These are phyloP conservation scores for Phytophthora rubi DNA, from an alignment of 352 stramenopile species.

Conservation along the genomic window DNA sequence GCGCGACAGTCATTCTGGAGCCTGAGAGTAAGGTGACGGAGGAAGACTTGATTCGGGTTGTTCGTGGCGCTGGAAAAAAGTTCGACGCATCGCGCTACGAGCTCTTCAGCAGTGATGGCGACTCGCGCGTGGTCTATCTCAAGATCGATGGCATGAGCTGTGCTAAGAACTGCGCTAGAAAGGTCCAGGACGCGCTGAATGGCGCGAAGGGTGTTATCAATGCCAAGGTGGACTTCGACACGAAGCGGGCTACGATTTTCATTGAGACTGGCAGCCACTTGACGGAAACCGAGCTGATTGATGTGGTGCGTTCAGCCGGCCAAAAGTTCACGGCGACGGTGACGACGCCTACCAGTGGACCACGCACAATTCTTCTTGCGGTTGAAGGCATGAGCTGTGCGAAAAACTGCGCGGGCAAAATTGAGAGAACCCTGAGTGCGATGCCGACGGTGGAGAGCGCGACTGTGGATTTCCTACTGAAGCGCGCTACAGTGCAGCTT, in stretches of 20 bases:
- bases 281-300: slow-evolving; percentile 68
- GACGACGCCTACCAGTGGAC: slow-evolving; percentile 42
- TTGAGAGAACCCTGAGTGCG: slow-evolving; percentile 61
- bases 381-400: slow-evolving; percentile 84
- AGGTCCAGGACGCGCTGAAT: slow-evolving; percentile 76
- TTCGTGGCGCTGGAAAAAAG: slow-evolving; percentile 51
- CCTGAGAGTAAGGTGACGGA: slow-evolving; percentile 63
- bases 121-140: slow-evolving; percentile 79
- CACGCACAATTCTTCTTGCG: slow-evolving; percentile 60
- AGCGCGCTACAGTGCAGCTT: slow-evolving; percentile 69
- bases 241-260: slow-evolving; percentile 79
- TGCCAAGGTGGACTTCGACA: slow-evolving; percentile 80
- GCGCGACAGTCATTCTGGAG: slow-evolving; percentile 74
- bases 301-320: slow-evolving; percentile 57
- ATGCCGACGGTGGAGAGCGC: slow-evolving; percentile 61
- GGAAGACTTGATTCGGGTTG: slow-evolving; percentile 71
- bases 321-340: slow-evolving; percentile 72
- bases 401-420: slow-evolving; percentile 82
- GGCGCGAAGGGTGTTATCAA: slow-evolving; percentile 69
- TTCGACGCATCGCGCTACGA: slow-evolving; percentile 71
- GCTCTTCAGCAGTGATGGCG: slow-evolving; percentile 60
- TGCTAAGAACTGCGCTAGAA: slow-evolving; percentile 72
- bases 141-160: slow-evolving; percentile 84
- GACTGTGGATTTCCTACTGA: slow-evolving; percentile 69
- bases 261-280: slow-evolving; percentile 73